phyloP scores from a whole-genome alignment of 2,329 filamentous ascomycete species.

The Alternaria burnsii region DNA sequence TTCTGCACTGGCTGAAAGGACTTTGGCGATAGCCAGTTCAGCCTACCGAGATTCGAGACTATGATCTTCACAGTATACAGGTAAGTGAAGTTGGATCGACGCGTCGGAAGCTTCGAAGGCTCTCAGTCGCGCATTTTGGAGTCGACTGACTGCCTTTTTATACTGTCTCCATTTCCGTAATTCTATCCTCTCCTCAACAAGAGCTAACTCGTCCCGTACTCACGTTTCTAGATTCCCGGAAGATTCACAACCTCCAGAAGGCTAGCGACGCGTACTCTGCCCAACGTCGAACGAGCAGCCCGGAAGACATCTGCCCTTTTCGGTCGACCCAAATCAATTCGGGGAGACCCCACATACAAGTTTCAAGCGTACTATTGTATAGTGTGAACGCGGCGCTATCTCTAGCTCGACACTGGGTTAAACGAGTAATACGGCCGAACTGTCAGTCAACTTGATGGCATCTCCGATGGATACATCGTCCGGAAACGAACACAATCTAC shows the following conservation, averaged over 20 bases:
- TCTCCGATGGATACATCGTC: neutral
- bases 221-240: neutral
- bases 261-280: neutral
- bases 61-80: neutral
- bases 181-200: neutral
- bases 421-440: neutral
- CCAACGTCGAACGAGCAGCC: neutral
- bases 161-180: neutral
- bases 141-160: neutral
- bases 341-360: neutral
- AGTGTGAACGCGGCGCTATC: neutral
- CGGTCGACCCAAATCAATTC: neutral
- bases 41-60: fast-evolving
- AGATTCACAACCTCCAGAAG: too few species aligned
- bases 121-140: neutral
- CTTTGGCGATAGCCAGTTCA: neutral
- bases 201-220: neutral
- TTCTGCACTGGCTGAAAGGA: neutral
- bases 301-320: neutral
- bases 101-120: neutral
- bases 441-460: neutral
- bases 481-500: neutral
- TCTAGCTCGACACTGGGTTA: too few species aligned
- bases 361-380: too few species aligned
- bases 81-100: neutral